Percentiles rank a stretch among this genome's conserved stretches.
Conservation (phyloP, 345 rosid species). For the Lumnitzera racemosa region DNA sequence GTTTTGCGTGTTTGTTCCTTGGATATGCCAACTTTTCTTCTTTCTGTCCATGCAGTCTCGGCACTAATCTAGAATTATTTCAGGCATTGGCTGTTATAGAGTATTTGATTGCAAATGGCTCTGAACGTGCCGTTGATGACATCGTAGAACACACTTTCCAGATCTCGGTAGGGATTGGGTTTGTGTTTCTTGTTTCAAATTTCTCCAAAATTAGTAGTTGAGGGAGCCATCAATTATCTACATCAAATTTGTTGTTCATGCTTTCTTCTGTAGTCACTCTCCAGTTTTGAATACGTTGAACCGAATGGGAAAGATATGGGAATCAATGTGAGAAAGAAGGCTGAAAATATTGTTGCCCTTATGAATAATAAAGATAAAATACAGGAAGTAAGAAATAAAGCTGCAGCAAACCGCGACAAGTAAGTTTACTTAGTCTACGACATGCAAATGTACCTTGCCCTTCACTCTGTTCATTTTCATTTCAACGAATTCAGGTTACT, state of each 20-base stretch:
- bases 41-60: slow-evolving; percentile 4
- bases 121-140: slow-evolving; percentile 97
- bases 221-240: slow-evolving; percentile 18
- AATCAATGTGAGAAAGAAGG: slow-evolving; percentile 91
- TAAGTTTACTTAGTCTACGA: slow-evolving; percentile 24
- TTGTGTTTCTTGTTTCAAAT: slow-evolving; percentile 1
- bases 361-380: slow-evolving; percentile 81
- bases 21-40: slow-evolving; percentile 8
- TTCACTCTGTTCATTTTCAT: slow-evolving; percentile 3
- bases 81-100: slow-evolving; percentile 94
- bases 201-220: slow-evolving; percentile 1
- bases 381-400: slow-evolving; percentile 82
- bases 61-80: neutral
- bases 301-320: slow-evolving; percentile 94
- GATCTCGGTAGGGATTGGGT: slow-evolving; percentile 64
- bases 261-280: slow-evolving; percentile 52
- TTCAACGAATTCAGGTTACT: slow-evolving; percentile 1
- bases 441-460: slow-evolving; percentile 4
- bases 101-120: slow-evolving; percentile 89
- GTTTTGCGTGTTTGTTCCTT: slow-evolving; percentile 4
- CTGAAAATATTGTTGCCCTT: slow-evolving; percentile 65
- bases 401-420: slow-evolving; percentile 89
- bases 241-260: slow-evolving; percentile 19
- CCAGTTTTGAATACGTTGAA: slow-evolving; percentile 92
- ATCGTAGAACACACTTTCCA: slow-evolving; percentile 93